Conservation (phyloP, 2,329 filamentous ascomycete genomes). For the Nannizzia gypsea region DNA sequence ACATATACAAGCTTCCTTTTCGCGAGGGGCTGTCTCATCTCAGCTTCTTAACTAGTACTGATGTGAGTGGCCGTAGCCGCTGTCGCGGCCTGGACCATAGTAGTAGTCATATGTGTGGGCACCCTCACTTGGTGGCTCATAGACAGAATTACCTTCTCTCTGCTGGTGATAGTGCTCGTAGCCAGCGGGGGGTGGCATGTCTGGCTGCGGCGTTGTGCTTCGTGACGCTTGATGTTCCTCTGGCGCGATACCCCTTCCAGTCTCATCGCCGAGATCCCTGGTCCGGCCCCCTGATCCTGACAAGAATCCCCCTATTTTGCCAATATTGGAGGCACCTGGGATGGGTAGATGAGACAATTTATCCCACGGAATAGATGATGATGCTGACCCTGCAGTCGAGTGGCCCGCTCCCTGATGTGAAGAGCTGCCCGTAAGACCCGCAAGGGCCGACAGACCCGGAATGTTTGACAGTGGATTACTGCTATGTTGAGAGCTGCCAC, state of each 20-base stretch:
- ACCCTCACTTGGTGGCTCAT: constrained; percentile 16
- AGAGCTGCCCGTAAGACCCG: constrained; percentile 10
- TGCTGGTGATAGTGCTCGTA: constrained; percentile 15
- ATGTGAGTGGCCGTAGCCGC: neutral
- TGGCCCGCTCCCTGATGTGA: neutral
- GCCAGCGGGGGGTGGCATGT: constrained; percentile 10
- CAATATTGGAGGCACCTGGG: constrained; percentile 28
- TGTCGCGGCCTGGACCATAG: constrained; percentile 5
- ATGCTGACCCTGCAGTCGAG: constrained; percentile 9
- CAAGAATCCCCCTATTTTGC: constrained; percentile 25
- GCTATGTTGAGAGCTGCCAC: constrained; percentile 7
- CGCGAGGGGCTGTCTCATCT: no score
- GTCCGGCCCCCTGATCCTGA: constrained; percentile 7
- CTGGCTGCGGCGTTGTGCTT: neutral
- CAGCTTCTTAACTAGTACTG: neutral
- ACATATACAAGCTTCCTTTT: neutral
- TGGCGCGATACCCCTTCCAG: neutral
- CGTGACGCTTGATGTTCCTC: neutral
- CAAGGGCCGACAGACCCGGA: constrained; percentile 12
- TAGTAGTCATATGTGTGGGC: constrained; percentile 17
- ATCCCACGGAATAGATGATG: constrained; percentile 22
- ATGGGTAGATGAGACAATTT: constrained; percentile 26
- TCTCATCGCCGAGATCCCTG: neutral
- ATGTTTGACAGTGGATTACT: constrained; percentile 23
- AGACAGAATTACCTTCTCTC: constrained; percentile 3